These are phyloP conservation scores for Linum trigynum DNA, from an alignment of 345 rosid species.

Conservation along the genomic window DNA sequence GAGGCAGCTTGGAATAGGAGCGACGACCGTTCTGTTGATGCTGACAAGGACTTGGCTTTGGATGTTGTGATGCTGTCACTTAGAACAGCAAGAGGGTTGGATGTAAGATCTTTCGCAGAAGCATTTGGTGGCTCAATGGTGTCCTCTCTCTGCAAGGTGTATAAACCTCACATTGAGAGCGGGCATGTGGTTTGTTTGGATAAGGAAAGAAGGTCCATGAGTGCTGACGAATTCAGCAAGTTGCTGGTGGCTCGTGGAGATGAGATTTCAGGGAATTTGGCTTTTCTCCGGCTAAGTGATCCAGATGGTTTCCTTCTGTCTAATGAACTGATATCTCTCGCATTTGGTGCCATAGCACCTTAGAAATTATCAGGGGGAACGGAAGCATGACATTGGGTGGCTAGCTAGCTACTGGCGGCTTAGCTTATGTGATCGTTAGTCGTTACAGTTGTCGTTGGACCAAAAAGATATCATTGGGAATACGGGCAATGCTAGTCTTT, in stretches of 20 bases:
- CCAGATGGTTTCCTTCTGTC: constrained; percentile 90
- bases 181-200: constrained; percentile 70
- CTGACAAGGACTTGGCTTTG: constrained; percentile 50
- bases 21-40: constrained; percentile 24
- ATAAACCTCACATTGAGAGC: constrained; percentile 53
- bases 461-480: too few relatives aligned
- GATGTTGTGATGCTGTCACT: constrained; percentile 83
- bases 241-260: constrained; percentile 20
- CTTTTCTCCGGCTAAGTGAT: constrained; percentile 60
- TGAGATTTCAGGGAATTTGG: constrained; percentile 30
- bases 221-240: constrained; percentile 32
- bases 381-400: neutral
- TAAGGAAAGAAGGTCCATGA: constrained; percentile 35
- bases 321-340: constrained; percentile 70
- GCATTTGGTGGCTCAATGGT: constrained; percentile 54
- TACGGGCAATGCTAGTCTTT: too few relatives aligned
- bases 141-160: constrained; percentile 46
- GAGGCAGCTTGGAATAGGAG: constrained; percentile 22
- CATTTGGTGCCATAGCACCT: constrained; percentile 47
- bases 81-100: constrained; percentile 74
- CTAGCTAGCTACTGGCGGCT: too few relatives aligned
- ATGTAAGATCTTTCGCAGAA: constrained; percentile 44
- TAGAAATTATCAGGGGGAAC: constrained; percentile 11
- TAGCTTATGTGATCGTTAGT: too few relatives aligned
- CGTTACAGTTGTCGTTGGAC: too few relatives aligned